Base-by-base conservation (phyloP, 768 basidiomycete species). In the Tricholoma terreum region DNA sequence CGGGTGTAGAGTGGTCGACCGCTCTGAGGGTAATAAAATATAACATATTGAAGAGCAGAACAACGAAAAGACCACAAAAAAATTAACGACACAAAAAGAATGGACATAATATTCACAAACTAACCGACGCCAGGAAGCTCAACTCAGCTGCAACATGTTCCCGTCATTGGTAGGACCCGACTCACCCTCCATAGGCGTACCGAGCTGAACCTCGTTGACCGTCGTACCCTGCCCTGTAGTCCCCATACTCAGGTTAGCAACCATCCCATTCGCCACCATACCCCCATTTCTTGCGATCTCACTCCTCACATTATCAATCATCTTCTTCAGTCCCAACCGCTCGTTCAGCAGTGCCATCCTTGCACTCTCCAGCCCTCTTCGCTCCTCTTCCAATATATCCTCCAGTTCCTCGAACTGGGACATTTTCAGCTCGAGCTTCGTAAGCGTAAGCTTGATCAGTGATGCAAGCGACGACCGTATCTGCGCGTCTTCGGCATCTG, bases 371-470 rank as follows among this genome's bases (percentile, higher is more conserved):
- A 99, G 73, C 34, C 84, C 78, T 59, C 89, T 82, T 55, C 94
- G 82, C 72, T 99, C 97, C 52, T 92, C 88, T 69, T 98, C 97
- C 52, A 99, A 76, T 8, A 94, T 75, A 49, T 90, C 89, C 69
- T 99, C 97, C 56, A 99, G 77, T 70, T 92, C 88, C 69, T 98
- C 97, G 66, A 98, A 98, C 70, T 95, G 92, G 1, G 83, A 74
- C 85, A 94, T 91, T 80, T 99, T 98, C 54, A 96, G 77, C 67
- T 98, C 95, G 35, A 98, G 84, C 72, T 98, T 98, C 49, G 81
- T 92, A 64, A 83, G 79, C 58, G 81, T 92, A 55, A 91, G 79
- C 72, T 92, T 89, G 73, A 99, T 90, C 57, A 99, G 80, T 35
- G 85, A 83, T 2, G 92, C 84, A 48, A 98, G 84, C 1, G 89